Base-by-base conservation (phyloP, 129 eudicot species). In the Escallonia herrerae region DNA sequence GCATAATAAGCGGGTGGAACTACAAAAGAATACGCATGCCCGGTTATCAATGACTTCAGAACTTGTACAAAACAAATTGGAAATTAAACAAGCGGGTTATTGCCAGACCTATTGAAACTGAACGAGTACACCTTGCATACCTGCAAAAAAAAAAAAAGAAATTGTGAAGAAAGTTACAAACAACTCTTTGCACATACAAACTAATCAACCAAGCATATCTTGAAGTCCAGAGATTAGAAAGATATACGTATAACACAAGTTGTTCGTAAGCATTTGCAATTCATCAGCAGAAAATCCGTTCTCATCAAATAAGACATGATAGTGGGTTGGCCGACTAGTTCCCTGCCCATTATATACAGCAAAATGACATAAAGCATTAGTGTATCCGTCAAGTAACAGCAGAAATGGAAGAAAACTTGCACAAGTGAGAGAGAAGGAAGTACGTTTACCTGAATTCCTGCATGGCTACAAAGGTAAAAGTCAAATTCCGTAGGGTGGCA, bases 1-100 rank as follows among this genome's bases (percentile, higher is more conserved):
- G 97, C 97, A 63, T 90, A 90, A 42, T 83, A 90, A 2, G 95
- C 97, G 3, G 97, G 89, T 2, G 97, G 95, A 4, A 90, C 97
- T 90, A 78, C 80, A 72, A 46, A 47, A 4, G 7, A 15, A 14
- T 51, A 51, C 13, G 56, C 4, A 51, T 51, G 4, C 8, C 12
- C 33, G 33, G 33, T 22, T 22, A 22, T 22, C 33, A 22, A 22
- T 22, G 33, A 22, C 33, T 0, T 22, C 1, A 22, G 33, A 22
- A 22, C 33, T 22, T 22, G 33, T 22, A 51, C 3, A 3, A 51
- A 51, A 51, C 13, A 51, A 12, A 51, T 3, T 51, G 3, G 3
- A 8, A 8, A 58, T 15, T 15, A 5, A 9, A 37, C 62, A 4
- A 0, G 37, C 4, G 55, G n/a, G 44, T 2, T 14, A 10, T 13